These are phyloP conservation scores for Melampsora americana DNA, from an alignment of 1,284 basidiomycete species.

Conservation along the genomic window DNA sequence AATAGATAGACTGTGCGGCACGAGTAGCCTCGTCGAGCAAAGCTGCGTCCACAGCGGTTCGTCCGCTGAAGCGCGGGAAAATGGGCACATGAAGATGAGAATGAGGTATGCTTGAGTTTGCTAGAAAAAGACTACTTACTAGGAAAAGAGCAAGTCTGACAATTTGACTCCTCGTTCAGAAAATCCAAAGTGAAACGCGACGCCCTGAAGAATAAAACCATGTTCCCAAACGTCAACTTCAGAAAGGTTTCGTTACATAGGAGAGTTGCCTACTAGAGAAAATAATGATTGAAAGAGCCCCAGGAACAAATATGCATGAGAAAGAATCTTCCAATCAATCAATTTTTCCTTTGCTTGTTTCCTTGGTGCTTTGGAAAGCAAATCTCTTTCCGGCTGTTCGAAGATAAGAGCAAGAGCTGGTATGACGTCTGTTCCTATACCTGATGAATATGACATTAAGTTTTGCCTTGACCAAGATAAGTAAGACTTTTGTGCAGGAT, in stretches of 20 bases:
- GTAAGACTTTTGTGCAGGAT: too few species aligned
- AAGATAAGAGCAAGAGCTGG: constrained; percentile 62
- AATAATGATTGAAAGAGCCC: constrained; percentile 60
- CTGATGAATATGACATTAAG: too few species aligned
- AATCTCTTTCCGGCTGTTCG: constrained; percentile 62
- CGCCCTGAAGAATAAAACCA: too few species aligned
- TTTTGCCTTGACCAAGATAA: too few species aligned
- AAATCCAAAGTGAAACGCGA: too few species aligned
- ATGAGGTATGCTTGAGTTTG: too few species aligned
- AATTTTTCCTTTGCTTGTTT: constrained; percentile 61
- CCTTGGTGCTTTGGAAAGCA: constrained; percentile 64
- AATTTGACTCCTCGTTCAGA: too few species aligned
- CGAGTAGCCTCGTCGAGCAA: constrained; percentile 57
- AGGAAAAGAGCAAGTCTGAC: too few species aligned
- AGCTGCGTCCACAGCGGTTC: constrained; percentile 54
- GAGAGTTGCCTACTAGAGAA: constrained; percentile 56
- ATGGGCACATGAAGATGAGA: constrained; percentile 59
- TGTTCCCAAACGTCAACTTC: too few species aligned
- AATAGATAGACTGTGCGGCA: constrained; percentile 59
- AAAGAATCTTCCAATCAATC: constrained; percentile 59
- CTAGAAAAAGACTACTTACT: constrained; percentile 54
- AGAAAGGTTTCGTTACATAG: too few species aligned
- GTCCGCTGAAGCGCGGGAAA: constrained; percentile 58
- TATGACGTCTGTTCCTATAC: constrained; percentile 58
- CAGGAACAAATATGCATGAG: constrained; percentile 69